Percentiles rank a stretch among this genome's conserved stretches.
phyloP scores from a whole-genome alignment of 345 rosid species.

The Salix koriyanagi region DNA sequence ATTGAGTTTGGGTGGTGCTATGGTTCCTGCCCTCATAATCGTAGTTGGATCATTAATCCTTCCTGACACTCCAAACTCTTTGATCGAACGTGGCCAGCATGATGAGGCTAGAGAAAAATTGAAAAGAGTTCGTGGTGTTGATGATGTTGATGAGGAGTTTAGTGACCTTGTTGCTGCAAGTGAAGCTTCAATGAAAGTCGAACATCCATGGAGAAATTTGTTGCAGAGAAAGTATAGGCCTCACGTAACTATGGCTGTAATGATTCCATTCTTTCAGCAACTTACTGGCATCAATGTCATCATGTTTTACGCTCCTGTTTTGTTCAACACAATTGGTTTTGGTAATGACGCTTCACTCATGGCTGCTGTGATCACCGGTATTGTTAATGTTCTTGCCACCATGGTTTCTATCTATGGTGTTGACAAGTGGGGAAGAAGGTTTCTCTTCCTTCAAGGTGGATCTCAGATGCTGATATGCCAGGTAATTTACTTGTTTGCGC shows the following conservation, averaged over 20 bases:
- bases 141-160: conserved; percentile 73
- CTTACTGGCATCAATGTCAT: conserved; percentile 81
- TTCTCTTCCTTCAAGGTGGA: conserved; percentile 82
- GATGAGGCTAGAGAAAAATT: conserved; percentile 59
- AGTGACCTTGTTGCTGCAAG: conserved; percentile 71
- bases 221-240: conserved; percentile 81
- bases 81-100: conserved; percentile 79
- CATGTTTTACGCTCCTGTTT: conserved; percentile 88
- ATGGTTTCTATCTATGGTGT: conserved; percentile 72
- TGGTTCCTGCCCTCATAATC: conserved; percentile 94
- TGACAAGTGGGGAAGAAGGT: conserved; percentile 82
- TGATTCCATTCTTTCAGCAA: conserved; percentile 85
- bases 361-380: conserved; percentile 78
- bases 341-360: conserved; percentile 59
- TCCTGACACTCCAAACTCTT: conserved; percentile 90
- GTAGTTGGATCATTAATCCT: conserved; percentile 70
- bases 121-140: conserved; percentile 61
- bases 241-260: conserved; percentile 64
- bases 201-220: conserved; percentile 77
- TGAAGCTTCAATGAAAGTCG: conserved; percentile 60
- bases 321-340: conserved; percentile 77
- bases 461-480: conserved; percentile 80
- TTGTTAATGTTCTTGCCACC: conserved; percentile 61
- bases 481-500: conserved; percentile 30
- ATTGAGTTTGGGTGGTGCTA: conserved; percentile 85